A percentile compares a stretch with the other conserved stretches of the same genome.
phyloP scores from a whole-genome alignment of 1,139 yeast species.

The Blastobotrys raffinosifermentans region DNA sequence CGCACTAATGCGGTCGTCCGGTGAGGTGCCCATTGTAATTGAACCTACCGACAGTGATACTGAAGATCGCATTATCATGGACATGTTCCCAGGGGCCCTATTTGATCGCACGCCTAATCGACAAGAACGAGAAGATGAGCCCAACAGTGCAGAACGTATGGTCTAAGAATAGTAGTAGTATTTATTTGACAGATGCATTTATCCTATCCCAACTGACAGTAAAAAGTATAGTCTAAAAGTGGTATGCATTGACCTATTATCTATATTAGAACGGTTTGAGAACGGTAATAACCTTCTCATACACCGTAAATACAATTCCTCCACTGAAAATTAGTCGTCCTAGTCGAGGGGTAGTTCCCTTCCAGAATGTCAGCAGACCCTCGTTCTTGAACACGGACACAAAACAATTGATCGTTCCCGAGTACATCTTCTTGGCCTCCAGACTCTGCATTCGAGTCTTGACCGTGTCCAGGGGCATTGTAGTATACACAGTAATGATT shows the following conservation, averaged over 20 bases:
- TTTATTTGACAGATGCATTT: not conserved
- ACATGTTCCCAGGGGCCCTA: slow-evolving; percentile 1
- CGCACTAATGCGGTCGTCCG: slow-evolving; percentile 36
- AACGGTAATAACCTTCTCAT: slow-evolving; percentile 75
- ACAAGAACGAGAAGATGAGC: slow-evolving; percentile 4
- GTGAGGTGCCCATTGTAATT: slow-evolving; percentile 3
- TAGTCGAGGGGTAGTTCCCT: slow-evolving; percentile 94
- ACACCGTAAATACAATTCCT: slow-evolving; percentile 91
- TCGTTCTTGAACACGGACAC: slow-evolving; percentile 74
- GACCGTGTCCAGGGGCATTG: slow-evolving; percentile 97
- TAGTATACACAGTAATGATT: slow-evolving; percentile 83
- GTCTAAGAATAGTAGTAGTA: slow-evolving; percentile 4
- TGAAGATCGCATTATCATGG: not conserved
- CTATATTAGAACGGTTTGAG: slow-evolving; percentile 26
- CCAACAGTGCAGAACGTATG: slow-evolving; percentile 6
- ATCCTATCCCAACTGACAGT: slow-evolving; percentile 5
- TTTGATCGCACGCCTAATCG: too few species aligned
- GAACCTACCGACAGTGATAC: slow-evolving; percentile 8
- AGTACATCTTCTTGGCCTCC: slow-evolving; percentile 66
- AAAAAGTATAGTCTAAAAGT: slow-evolving; percentile 3
- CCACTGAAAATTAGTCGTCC: slow-evolving; percentile 91
- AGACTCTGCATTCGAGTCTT: slow-evolving; percentile 97
- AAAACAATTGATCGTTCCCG: slow-evolving; percentile 77
- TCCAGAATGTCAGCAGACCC: slow-evolving; percentile 93
- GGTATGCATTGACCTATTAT: not conserved